Evolutionary conservation across 129 eudicot genomes (phyloP), one percentile per base, ranked within the genome.

Genomic region (Helichrysum umbraculigerum): DNA sequence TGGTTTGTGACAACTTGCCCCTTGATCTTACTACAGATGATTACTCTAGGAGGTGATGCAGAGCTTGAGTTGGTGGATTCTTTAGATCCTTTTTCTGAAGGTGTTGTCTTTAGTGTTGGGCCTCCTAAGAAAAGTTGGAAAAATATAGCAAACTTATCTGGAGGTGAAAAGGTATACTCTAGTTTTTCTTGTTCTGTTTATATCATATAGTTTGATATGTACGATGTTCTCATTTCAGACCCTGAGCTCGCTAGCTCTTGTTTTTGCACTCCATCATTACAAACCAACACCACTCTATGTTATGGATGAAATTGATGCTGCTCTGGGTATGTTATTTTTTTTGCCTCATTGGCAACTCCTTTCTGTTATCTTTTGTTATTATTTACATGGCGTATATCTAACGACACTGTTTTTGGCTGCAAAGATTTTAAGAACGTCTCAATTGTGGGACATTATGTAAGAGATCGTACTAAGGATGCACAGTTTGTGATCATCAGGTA

Each of bases 81-180:
- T 54, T 78, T 94, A 78, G 99, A 94, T 83, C 99, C 99, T 28
- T 94, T 94, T 63, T 91, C 99, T 7, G 99, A 94, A 83, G 99
- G 99, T 42, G 96, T 94, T 71, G 99, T 94, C 62, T 94, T 94
- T 72, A 94, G 99, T 75, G 99, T 94, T 51, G 81, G 99, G 78
- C 99, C 99, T 59, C 99, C 99, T 22, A 94, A 94, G 61, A 94
- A 94, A 80, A 94, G 99, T 87, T 94, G 99, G 99, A 94, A 94
- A 76, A 89, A 89, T 71, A 94, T 94, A 75, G 97, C 97, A 7
- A 94, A 94, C 79, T 86, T 95, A 78, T 95, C 99, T 8, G 99
- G 99, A 28, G 99, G 99, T 35, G 99, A 95, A 87, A 95, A 95
- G 99, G 99, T 95, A 84, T 30, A 6, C 6, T 22, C 15, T 6